These are phyloP conservation scores for Scheffersomyces quercinus DNA, from an alignment of 1,139 yeast genomes.

Conservation along the genomic window DNA sequence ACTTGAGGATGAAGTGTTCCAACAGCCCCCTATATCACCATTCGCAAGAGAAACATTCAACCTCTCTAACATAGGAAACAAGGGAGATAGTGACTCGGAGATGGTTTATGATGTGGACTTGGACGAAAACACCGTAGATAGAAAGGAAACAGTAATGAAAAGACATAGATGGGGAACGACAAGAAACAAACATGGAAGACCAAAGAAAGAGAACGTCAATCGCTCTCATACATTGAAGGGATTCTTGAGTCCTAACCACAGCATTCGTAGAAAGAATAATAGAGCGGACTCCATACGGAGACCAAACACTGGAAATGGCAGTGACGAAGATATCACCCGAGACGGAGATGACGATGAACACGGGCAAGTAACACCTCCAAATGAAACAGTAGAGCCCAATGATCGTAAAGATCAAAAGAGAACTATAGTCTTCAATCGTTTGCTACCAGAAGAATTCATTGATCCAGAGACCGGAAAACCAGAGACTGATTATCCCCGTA, in stretches of 20 bases:
- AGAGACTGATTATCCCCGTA: constrained; percentile 42
- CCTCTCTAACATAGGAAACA: constrained; percentile 3
- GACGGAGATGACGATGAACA: constrained; percentile 24
- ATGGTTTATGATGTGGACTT: constrained; percentile 7
- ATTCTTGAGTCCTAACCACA: constrained; percentile 20
- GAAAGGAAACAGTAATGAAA: constrained; percentile 45
- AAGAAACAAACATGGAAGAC: constrained; percentile 73
- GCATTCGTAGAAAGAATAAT: constrained; percentile 6
- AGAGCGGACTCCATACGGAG: constrained; percentile 19
- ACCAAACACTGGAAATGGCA: constrained; percentile 17
- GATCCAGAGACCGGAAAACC: constrained; percentile 47
- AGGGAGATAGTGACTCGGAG: constrained; percentile 7
- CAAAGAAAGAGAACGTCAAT: constrained; percentile 44
- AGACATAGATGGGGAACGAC: constrained; percentile 92
- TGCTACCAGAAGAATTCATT: constrained; percentile 61
- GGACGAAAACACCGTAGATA: constrained; percentile 4
- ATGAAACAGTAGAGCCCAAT: constrained; percentile 34
- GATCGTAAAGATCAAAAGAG: constrained; percentile 49
- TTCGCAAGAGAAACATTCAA: constrained; percentile 15
- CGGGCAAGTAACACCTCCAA: constrained; percentile 19
- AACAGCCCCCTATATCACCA: constrained; percentile 21
- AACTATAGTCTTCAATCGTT: constrained; percentile 65
- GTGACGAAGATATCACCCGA: constrained; percentile 21
- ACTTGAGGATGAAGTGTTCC: constrained; percentile 22
- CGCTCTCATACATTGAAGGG: constrained; percentile 49